phyloP scores from a whole-genome alignment of 371 early-diverging fungal species.

The Rhizopus microsporus region DNA sequence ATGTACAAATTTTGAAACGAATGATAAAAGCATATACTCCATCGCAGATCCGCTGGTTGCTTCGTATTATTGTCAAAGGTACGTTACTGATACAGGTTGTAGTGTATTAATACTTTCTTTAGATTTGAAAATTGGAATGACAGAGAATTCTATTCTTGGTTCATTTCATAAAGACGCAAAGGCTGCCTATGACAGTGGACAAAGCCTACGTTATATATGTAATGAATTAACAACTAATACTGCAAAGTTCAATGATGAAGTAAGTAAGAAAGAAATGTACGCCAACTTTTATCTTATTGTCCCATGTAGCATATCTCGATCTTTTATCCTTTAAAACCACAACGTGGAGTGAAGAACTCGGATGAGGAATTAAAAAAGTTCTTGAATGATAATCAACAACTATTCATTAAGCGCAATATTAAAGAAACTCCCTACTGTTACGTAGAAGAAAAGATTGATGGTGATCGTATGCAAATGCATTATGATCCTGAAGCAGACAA shows the following conservation, averaged over 20 bases:
- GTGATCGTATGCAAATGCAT: constrained; percentile 77
- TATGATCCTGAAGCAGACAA: constrained; percentile 42
- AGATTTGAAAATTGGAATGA: constrained; percentile 74
- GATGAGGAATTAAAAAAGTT: constrained; percentile 37
- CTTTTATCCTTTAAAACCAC: constrained; percentile 57
- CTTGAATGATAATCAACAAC: constrained; percentile 42
- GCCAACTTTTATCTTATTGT: neutral
- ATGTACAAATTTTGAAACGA: constrained; percentile 46
- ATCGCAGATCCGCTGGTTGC: constrained; percentile 75
- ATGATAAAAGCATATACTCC: constrained; percentile 62
- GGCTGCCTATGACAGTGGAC: constrained; percentile 4
- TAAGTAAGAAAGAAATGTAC: neutral
- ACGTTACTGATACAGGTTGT: neutral
- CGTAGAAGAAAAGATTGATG: constrained; percentile 81
- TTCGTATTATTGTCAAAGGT: constrained; percentile 75
- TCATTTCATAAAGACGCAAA: constrained; percentile 21
- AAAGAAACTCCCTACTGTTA: constrained; percentile 45
- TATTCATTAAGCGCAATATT: neutral
- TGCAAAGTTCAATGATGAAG: neutral
- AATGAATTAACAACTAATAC: neutral
- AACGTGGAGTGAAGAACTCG: constrained; percentile 45
- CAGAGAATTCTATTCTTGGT: constrained; percentile 67
- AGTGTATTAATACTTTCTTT: neutral
- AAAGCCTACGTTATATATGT: constrained; percentile 3
- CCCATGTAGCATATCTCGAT: constrained; percentile 1